Percentiles rank a stretch among this genome's conserved stretches.
These are phyloP conservation scores for Botrytis fragariae DNA, from an alignment of 2,329 filamentous ascomycete species.

Conservation along the genomic window DNA sequence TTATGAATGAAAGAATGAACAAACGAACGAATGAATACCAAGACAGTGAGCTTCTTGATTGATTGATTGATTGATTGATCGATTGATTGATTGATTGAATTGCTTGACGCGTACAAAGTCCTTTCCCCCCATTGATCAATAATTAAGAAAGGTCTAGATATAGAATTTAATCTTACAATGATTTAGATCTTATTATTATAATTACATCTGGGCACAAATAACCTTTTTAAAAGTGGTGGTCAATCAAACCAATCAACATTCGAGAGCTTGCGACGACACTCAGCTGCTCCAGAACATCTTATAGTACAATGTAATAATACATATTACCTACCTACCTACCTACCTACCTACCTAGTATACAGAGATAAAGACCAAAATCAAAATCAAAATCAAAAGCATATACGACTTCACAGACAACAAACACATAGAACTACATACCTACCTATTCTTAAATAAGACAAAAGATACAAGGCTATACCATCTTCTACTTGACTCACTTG, in stretches of 20 bases:
- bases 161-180: conserved; percentile 3
- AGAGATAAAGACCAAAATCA: neutral
- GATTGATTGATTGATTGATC: neutral
- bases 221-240: neutral
- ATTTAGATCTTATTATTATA: neutral
- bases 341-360: neutral
- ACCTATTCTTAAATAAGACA: neutral
- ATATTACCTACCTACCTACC: neutral
- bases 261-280: conserved; percentile 12
- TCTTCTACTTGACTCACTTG: neutral
- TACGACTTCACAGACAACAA: neutral
- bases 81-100: no score
- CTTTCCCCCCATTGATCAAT: neutral
- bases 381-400: neutral
- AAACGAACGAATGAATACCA: neutral
- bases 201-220: neutral
- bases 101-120: neutral
- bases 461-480: neutral
- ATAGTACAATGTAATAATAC: neutral
- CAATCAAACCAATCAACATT: neutral
- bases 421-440: neutral
- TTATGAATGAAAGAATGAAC: neutral
- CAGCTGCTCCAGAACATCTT: conserved; percentile 17
- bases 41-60: neutral
- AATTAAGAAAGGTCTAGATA: neutral